These are phyloP conservation scores for Magnaporthiopsis poae DNA, from an alignment of 2,329 filamentous ascomycete species.

Conservation along the genomic window DNA sequence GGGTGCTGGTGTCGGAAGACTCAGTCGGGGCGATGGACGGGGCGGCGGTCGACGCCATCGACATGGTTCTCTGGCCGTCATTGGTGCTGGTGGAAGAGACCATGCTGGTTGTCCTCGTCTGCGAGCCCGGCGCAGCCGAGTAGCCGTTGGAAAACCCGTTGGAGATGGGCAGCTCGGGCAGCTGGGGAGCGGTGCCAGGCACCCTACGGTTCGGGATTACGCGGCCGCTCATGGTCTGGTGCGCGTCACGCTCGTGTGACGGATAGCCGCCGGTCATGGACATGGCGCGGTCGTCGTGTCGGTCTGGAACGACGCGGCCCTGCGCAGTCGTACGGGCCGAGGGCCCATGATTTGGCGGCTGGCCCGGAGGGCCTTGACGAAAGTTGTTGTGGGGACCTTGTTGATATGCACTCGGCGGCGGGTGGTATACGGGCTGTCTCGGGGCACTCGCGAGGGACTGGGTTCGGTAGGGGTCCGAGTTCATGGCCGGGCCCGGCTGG, in stretches of 20 bases:
- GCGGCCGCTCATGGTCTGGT: conserved; percentile 88
- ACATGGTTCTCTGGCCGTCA: conserved; percentile 55
- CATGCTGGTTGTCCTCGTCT: conserved; percentile 42
- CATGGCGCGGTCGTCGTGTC: conserved; percentile 89
- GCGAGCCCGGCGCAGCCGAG: conserved; percentile 38
- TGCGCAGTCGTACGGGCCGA: conserved; percentile 66
- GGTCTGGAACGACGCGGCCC: conserved; percentile 80
- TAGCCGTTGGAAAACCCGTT: conserved; percentile 29
- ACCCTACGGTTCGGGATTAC: conserved; percentile 69
- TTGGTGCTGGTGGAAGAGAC: conserved; percentile 31
- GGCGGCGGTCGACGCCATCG: conserved; percentile 77
- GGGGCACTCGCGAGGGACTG: conserved; percentile 75
- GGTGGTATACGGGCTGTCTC: conserved; percentile 63
- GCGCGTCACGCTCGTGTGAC: conserved; percentile 62
- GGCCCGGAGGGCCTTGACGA: conserved; percentile 53
- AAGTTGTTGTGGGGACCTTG: conserved; percentile 63
- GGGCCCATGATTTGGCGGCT: conserved; percentile 39
- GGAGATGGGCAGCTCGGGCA: conserved; percentile 7
- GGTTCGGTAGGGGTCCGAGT: conserved; percentile 79
- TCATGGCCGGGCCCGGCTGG: conserved; percentile 59
- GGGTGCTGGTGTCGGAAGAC: conserved; percentile 32
- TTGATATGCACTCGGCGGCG: conserved; percentile 51
- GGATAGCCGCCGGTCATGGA: conserved; percentile 72
- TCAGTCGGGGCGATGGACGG: conserved; percentile 53
- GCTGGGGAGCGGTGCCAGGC: conserved; percentile 21